phyloP scores from a whole-genome alignment of 768 basidiomycete genomes.

The Candolleomyces efflorescens region DNA sequence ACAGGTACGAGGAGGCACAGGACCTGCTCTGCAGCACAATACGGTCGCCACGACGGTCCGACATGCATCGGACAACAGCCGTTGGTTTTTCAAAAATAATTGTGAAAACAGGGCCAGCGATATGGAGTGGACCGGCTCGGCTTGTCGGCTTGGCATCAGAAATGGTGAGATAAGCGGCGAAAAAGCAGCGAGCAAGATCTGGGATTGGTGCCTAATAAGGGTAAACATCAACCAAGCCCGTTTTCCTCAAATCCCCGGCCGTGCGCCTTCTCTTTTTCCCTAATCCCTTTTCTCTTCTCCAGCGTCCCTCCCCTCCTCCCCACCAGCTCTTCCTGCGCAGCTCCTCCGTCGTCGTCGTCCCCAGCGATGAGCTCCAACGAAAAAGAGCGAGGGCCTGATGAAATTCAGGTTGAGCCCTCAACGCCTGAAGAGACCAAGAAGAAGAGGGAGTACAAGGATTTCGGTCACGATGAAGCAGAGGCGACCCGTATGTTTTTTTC shows the following conservation, averaged over 20 bases:
- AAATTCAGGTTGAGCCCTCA: conserved; percentile 32
- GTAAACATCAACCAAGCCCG: conserved; percentile 5
- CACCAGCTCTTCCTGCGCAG: conserved; percentile 1
- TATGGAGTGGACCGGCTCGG: not conserved
- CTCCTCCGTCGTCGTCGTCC: conserved; percentile 6
- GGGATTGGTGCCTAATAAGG: conserved; percentile 5
- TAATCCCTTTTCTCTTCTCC: not conserved
- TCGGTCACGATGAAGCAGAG: conserved; percentile 66
- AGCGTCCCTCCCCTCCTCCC: conserved; percentile 4
- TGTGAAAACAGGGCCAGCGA: too few species aligned
- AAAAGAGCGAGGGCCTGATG: conserved; percentile 62
- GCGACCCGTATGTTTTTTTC: conserved; percentile 52
- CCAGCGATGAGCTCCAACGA: conserved; percentile 16
- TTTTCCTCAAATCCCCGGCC: conserved; percentile 11
- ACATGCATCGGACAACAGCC: not conserved
- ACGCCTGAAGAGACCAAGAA: conserved; percentile 31
- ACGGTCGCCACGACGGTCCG: not conserved
- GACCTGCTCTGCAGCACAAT: too few species aligned
- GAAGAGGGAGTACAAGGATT: conserved; percentile 86
- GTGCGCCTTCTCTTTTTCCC: conserved; percentile 1
- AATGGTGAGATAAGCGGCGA: conserved; percentile 1
- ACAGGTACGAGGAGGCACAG: too few species aligned
- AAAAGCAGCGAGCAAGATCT: not conserved
- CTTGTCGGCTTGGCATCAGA: conserved; percentile 10
- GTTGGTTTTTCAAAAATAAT: too few species aligned